Evolutionary conservation across 495 filamentous ascomycete genomes (phyloP).

Genomic region (Aspergillus kassunensis): DNA sequence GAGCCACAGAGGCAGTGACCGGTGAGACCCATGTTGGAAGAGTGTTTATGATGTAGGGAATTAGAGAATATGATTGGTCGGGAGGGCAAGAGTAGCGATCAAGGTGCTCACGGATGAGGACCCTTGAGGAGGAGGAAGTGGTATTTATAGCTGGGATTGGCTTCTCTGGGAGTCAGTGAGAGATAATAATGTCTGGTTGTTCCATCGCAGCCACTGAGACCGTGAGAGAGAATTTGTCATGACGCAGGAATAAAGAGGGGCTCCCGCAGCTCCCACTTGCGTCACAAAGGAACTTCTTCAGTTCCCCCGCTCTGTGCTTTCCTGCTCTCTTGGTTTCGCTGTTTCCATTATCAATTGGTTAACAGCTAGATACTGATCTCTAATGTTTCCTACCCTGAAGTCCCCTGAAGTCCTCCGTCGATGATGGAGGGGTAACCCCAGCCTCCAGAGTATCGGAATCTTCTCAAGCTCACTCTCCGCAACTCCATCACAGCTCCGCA

Average conservation of each 20-base stretch:
- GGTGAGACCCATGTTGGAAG: too few species aligned
- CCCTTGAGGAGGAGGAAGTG: conserved; percentile 20
- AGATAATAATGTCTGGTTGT: too few species aligned
- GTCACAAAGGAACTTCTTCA: conserved; percentile 5
- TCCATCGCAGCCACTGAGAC: too few species aligned
- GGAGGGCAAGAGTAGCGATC: conserved; percentile 15
- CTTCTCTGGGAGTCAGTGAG: too few species aligned
- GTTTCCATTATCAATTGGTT: too few species aligned
- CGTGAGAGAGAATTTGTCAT: conserved; percentile 20
- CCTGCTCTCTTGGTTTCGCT: too few species aligned
- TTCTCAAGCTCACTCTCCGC: neutral
- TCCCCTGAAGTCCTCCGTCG: too few species aligned
- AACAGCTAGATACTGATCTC: too few species aligned
- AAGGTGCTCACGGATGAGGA: conserved; percentile 34
- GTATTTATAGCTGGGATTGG: conserved; percentile 32
- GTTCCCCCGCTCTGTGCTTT: too few species aligned
- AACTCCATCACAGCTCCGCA: neutral
- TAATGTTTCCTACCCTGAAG: too few species aligned
- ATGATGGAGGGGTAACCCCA: neutral
- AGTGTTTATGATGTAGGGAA: conserved; percentile 44
- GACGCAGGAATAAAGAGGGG: neutral
- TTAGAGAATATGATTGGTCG: neutral
- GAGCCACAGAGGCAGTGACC: conserved; percentile 69
- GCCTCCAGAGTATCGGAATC: neutral
- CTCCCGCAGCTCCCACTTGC: neutral